Conservation (phyloP, 306 rosid genomes). For the Vicia faba region DNA sequence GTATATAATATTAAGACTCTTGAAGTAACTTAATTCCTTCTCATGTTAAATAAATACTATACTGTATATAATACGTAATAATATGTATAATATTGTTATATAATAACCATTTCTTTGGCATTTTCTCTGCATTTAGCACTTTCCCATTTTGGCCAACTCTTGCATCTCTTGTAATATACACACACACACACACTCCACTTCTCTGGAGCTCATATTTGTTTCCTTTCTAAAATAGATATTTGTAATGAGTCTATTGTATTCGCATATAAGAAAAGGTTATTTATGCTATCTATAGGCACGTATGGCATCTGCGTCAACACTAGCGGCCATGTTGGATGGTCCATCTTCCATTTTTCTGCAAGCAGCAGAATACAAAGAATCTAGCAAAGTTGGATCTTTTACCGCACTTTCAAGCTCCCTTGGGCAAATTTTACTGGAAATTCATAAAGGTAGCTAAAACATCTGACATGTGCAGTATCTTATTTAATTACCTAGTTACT, state of each 20-base stretch:
- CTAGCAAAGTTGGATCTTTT: constrained; percentile 84
- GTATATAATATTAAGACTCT: not conserved
- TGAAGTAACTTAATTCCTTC: not conserved
- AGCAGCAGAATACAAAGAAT: constrained; percentile 85
- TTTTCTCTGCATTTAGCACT: not conserved
- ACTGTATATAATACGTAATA: not conserved
- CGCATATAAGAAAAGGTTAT: constrained; percentile 38
- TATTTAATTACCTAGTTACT: constrained; percentile 11
- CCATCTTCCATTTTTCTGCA: constrained; percentile 76
- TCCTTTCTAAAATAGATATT: not conserved
- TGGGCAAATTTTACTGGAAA: constrained; percentile 86
- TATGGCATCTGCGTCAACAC: constrained; percentile 71
- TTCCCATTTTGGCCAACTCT: not conserved
- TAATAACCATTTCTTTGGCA: not conserved
- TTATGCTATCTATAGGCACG: constrained; percentile 61
- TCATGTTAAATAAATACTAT: not conserved
- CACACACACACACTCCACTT: not conserved
- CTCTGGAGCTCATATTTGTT: not conserved
- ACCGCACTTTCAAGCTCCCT: constrained; percentile 89
- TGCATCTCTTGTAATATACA: not conserved
- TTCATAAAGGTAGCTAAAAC: constrained; percentile 68
- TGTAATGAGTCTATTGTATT: not conserved
- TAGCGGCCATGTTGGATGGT: constrained; percentile 80
- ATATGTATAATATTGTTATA: not conserved
- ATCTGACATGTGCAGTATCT: constrained; percentile 17